phyloP scores from a whole-genome alignment of 139 green algal genomes.

The Chlamydomonas asymmetrica region DNA sequence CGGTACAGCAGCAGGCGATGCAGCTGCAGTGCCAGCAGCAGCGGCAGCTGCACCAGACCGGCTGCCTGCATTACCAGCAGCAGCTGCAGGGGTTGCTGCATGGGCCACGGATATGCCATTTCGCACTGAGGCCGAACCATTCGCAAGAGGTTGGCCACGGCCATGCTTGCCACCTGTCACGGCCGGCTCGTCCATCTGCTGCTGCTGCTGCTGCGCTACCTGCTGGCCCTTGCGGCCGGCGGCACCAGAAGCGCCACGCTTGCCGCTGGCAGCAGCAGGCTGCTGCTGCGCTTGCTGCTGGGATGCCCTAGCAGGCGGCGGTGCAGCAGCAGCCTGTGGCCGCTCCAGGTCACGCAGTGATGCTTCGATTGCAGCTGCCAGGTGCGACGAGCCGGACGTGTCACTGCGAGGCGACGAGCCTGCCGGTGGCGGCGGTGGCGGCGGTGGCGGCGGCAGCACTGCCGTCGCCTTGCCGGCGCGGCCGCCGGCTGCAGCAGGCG shows the following conservation, averaged over 20 bases:
- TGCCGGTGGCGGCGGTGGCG: background rate
- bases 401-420: background rate
- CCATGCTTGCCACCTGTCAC: too few relatives aligned
- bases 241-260: too few relatives aligned
- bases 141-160: background rate
- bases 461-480: slow-evolving; percentile 13
- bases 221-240: too few relatives aligned
- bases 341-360: too few relatives aligned
- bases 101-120: background rate
- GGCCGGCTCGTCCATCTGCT: too few relatives aligned
- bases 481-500: slow-evolving; percentile 1
- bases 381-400: background rate
- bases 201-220: too few relatives aligned
- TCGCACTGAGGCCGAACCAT: background rate
- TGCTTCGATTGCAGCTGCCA: too few relatives aligned
- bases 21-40: background rate
- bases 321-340: too few relatives aligned
- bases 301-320: background rate
- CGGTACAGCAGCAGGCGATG: background rate
- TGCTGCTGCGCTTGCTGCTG: background rate
- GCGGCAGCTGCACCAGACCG: background rate
- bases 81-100: background rate
- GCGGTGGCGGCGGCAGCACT: background rate
- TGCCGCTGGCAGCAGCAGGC: background rate
- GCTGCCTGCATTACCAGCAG: background rate